Evolutionary conservation across 1,139 yeast species (phyloP).

Genomic region (Kodamaea fungicola): DNA sequence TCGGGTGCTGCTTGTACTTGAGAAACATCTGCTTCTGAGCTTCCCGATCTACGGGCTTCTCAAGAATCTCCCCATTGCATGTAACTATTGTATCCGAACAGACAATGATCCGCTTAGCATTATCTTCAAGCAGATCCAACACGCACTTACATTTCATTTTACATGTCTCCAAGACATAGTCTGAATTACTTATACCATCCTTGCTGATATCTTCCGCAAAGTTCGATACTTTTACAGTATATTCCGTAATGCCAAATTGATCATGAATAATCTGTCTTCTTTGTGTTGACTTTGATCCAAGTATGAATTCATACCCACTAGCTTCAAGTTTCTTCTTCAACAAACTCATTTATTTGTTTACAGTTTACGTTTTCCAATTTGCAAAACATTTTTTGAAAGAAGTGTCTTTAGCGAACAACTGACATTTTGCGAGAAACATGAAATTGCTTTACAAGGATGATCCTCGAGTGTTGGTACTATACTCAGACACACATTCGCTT

Average conservation of each 20-base stretch:
- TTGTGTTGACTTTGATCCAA: constrained; percentile 86
- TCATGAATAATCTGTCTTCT: constrained; percentile 59
- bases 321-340: too few relatives aligned
- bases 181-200: constrained; percentile 40
- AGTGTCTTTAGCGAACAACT: constrained; percentile 1
- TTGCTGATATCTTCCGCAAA: constrained; percentile 78
- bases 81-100: constrained; percentile 91
- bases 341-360: too few relatives aligned
- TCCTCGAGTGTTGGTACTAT: constrained; percentile 54
- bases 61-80: constrained; percentile 57
- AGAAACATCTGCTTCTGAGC: constrained; percentile 43
- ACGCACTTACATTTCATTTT: constrained; percentile 57
- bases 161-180: constrained; percentile 74
- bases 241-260: constrained; percentile 57
- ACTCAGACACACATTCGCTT: constrained; percentile 48
- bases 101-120: constrained; percentile 33
- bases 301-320: constrained; percentile 37
- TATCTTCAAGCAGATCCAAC: constrained; percentile 31
- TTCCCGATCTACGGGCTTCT: constrained; percentile 63
- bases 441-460: constrained; percentile 45
- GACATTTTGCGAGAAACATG: constrained; percentile 27
- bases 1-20: constrained; percentile 42
- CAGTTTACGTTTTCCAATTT: not conserved
- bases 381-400: not conserved
- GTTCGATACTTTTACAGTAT: constrained; percentile 49